Percentiles rank a stretch among this genome's conserved stretches.
Conservation (phyloP, 2,329 filamentous ascomycete species). For the Botryotinia globosa region DNA sequence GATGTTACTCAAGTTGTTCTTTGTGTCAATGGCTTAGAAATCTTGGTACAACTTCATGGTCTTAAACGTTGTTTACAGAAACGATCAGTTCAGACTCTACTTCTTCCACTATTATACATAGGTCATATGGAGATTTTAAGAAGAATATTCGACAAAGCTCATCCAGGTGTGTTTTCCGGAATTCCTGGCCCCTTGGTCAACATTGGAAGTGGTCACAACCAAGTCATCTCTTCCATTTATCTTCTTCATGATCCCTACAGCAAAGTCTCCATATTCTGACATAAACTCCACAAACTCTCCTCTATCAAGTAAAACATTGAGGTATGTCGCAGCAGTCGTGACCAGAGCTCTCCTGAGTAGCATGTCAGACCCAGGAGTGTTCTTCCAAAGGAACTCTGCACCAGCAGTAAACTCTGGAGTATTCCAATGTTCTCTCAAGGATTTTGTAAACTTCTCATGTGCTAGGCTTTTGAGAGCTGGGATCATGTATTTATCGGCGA, state of each 20-base stretch:
- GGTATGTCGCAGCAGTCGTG: constrained; percentile 14
- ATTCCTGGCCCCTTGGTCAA: neutral
- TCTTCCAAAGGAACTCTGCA: constrained; percentile 21
- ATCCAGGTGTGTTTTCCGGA: neutral
- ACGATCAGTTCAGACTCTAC: neutral
- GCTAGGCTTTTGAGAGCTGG: constrained; percentile 24
- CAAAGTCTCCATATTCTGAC: constrained; percentile 8
- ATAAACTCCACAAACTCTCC: constrained; percentile 22
- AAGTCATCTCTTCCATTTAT: neutral
- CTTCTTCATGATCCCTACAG: constrained; percentile 9
- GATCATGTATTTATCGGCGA: constrained; percentile 31
- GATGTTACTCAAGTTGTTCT: neutral
- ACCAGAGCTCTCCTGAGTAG: constrained; percentile 23
- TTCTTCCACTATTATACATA: neutral
- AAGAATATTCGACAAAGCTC: neutral
- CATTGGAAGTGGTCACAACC: neutral
- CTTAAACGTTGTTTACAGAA: neutral
- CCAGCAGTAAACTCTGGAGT: constrained; percentile 16
- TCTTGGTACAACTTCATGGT: neutral
- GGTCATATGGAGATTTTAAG: neutral
- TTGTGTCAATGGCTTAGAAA: neutral
- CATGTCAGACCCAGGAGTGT: constrained; percentile 20
- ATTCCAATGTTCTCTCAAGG: constrained; percentile 20
- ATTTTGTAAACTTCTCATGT: constrained; percentile 20
- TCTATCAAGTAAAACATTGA: constrained; percentile 19